A percentile compares a stretch with the other conserved stretches of the same genome.
phyloP scores from a whole-genome alignment of 371 early-diverging fungal species.

The Mucor velutinosus region DNA sequence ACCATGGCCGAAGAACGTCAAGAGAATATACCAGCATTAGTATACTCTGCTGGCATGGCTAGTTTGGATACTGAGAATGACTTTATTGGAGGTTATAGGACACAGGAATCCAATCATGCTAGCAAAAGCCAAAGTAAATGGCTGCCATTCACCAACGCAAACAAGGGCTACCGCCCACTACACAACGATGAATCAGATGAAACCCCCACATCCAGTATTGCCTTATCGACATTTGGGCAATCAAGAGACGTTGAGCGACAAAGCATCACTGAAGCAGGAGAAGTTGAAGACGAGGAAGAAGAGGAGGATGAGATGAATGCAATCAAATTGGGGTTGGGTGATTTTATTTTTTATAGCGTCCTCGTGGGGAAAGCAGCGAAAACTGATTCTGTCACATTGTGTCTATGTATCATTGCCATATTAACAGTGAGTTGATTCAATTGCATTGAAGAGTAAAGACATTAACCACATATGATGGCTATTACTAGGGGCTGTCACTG shows the following conservation, averaged over 20 bases:
- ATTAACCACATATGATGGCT: background rate
- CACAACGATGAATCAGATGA: background rate
- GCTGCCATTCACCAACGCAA: background rate
- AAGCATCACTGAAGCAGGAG: background rate
- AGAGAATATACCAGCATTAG: slow-evolving; percentile 23
- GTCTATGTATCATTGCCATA: slow-evolving; percentile 22
- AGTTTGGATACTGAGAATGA: slow-evolving; percentile 9
- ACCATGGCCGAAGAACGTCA: slow-evolving; percentile 27
- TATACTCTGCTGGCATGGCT: slow-evolving; percentile 30
- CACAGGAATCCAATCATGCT: background rate
- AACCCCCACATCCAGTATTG: background rate
- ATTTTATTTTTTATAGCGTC: slow-evolving; percentile 30
- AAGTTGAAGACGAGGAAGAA: background rate
- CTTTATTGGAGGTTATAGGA: slow-evolving; percentile 17
- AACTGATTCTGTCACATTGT: slow-evolving; percentile 21
- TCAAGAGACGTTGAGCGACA: background rate
- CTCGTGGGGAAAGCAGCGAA: slow-evolving; percentile 22
- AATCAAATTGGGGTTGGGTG: slow-evolving; percentile 27
- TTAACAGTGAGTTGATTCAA: slow-evolving; percentile 13
- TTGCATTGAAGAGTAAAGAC: background rate
- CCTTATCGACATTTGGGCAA: background rate
- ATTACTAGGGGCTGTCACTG: slow-evolving; percentile 13
- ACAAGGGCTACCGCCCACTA: slow-evolving; percentile 4
- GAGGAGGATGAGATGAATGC: slow-evolving; percentile 18
- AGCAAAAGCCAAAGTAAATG: background rate